Conservation (phyloP, 345 rosid species). For the Gossypium sturtianum region DNA sequence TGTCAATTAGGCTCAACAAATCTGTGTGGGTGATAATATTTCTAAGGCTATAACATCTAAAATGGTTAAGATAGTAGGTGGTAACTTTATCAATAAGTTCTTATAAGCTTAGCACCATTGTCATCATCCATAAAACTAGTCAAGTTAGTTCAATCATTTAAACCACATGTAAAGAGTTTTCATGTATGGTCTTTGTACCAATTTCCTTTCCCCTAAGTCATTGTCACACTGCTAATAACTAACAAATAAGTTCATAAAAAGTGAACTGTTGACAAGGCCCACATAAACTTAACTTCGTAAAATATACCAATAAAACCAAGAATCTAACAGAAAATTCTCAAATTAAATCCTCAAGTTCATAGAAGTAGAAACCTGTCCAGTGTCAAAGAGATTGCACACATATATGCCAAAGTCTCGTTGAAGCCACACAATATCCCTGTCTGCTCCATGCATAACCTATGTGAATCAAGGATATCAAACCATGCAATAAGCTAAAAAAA, state of each 20-base stretch:
- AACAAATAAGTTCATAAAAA: background rate
- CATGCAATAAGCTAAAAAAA: conserved; percentile 14
- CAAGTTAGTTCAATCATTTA: background rate
- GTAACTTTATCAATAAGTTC: background rate
- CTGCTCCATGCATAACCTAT: conserved; percentile 99
- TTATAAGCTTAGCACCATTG: background rate
- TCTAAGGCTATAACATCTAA: background rate
- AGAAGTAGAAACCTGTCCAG: conserved; percentile 72
- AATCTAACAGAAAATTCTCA: background rate
- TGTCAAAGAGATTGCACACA: conserved; percentile 90
- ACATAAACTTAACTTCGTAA: background rate
- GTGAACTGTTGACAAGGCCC: background rate
- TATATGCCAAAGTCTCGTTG: conserved; percentile 97
- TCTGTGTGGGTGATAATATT: background rate
- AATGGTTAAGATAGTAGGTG: background rate
- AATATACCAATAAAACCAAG: background rate
- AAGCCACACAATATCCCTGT: conserved; percentile 90
- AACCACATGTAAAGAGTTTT: background rate
- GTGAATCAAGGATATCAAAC: conserved; percentile 27
- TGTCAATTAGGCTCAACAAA: background rate
- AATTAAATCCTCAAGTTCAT: conserved; percentile 6
- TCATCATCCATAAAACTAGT: background rate
- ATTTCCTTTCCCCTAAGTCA: background rate
- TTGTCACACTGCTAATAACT: background rate
- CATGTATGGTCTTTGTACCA: background rate